Evolutionary conservation across 257 asterid genomes (phyloP), one percentile per base, ranked within the genome.

Genomic region (Nicotiana sylvestris): DNA sequence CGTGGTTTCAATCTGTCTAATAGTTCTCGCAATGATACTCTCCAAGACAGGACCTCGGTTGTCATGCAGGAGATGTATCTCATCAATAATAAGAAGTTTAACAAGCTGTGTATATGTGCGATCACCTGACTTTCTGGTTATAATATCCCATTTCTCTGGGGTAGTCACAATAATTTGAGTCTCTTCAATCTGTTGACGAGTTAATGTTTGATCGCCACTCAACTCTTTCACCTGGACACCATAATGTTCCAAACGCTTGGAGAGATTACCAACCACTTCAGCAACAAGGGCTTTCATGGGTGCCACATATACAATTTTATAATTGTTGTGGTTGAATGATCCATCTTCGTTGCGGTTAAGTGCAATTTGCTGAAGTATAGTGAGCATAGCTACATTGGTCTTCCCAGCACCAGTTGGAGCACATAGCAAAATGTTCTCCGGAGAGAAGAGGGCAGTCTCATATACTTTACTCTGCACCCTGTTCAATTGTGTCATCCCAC

Each of bases 381-480:
- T 82, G 78, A 88, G 90, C 90, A 88, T 86, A 7, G 90, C 90
- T 66, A 88, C 90, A 84, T 88, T 88, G 5, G 90, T 88, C 85
- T 88, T 88, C 62, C 90, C 90, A 2, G 90, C 90, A 68, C 90
- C 90, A 39, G 90, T 88, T 55, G 90, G 90, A 68, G 90, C 90
- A 88, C 90, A 88, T 57, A 88, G 66, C 32, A 88, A 81, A 53
- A 88, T 60, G 67, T 88, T 88, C 18, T 88, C 89, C 27, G 90
- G 84, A 61, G 82, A 69, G 25, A 86, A 86, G 58, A 88, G 87
- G 30, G 90, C 90, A 76, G 87, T 86, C 84, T 88, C 85, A 27
- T 88, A 88, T 25, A 88, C 90, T 69, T 82, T 88, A 77, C 90
- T 88, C 55, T 88, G 90, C 35, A 88, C 87, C 82, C 87, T 86